Base-by-base conservation (phyloP, 176 grass and related monocot species). In the Raddia distichophylla region DNA sequence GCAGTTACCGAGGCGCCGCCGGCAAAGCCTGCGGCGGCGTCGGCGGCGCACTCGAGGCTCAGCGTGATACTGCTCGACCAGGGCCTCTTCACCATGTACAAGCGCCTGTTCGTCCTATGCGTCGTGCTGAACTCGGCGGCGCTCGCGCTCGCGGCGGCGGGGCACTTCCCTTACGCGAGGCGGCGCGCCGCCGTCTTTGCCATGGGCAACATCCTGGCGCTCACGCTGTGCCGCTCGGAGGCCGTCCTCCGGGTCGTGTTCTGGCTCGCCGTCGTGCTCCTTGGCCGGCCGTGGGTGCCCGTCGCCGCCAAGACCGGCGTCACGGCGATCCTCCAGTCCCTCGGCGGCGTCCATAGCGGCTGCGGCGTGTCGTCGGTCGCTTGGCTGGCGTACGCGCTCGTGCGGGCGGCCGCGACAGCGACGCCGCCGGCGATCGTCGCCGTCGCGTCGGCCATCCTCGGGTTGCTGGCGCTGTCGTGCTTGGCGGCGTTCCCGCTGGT, bases 51-150 rank as follows among this genome's bases (percentile, higher is more conserved):
- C 44, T 89, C 92, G 6, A 87, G 92, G 66, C 83, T 94, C 12
- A 48, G 80, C 14, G 49, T 91, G 15, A 87, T 94, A 64, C 83
- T 94, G 19, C 84, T 91, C 2, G 92, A 91, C 79, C 86, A 94
- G 75, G 89, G 89, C 16, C 10, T 94, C 73, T 94, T 94, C 84
- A 94, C 92, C 18, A 89, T 94, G 52, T 94, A 94, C 89, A 94
- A 94, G 81, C 77, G 84, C 15, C 89, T 94, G 58, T 91, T 91
- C 80, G 10, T 56, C 10, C 68, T 85, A 16, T 94, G 80, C 54
- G 45, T 87, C 43, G 58, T 14, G 10, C 42, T 91, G 5, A 94
- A 94, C 72, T 43, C 80, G 0, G 46, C 51, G 44, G 87, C 14
- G 14, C 40, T 94, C 12, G 57, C 53, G 27, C 73, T 87, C n/a